A percentile compares a stretch with the other conserved stretches of the same genome.
Conservation (phyloP, 23 red algal species). For the Gracilaria caudata region DNA sequence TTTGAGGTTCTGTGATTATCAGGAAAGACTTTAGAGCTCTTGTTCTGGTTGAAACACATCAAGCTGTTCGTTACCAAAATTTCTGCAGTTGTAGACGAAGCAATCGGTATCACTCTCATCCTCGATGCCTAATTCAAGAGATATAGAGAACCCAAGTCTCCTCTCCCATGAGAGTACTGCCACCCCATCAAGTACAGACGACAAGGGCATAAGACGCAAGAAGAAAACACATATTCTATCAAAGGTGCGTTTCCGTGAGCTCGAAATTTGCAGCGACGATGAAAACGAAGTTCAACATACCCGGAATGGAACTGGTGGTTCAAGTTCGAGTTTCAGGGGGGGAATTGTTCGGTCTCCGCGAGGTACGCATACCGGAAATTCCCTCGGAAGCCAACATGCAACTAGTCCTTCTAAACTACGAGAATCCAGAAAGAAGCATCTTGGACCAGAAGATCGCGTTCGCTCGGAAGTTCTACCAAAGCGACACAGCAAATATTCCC, state of each 20-base stretch:
- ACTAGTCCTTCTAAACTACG: background rate
- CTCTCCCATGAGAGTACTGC: background rate
- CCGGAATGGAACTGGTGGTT: background rate
- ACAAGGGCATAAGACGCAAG: conserved; percentile 7
- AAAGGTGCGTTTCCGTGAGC: conserved; percentile 18
- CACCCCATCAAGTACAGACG: background rate
- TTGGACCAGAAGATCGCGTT: background rate
- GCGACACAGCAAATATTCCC: background rate
- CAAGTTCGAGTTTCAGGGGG: background rate
- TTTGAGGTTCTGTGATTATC: background rate
- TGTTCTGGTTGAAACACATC: background rate
- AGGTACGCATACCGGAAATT: background rate
- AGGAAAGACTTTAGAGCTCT: background rate
- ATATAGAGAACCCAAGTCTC: background rate
- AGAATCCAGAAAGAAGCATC: conserved; percentile 18
- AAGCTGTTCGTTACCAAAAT: background rate
- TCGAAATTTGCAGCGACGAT: conserved; percentile 16
- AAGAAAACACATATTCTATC: conserved; percentile 8
- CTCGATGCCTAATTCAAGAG: background rate
- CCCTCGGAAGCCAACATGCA: too few relatives aligned
- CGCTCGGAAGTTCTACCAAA: background rate
- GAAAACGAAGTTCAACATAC: background rate
- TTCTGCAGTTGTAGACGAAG: background rate
- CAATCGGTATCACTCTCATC: background rate
- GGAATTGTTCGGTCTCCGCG: background rate